Evolutionary conservation across 1,139 yeast genomes (phyloP).

Genomic region (Scheffersomyces segobiensis): DNA sequence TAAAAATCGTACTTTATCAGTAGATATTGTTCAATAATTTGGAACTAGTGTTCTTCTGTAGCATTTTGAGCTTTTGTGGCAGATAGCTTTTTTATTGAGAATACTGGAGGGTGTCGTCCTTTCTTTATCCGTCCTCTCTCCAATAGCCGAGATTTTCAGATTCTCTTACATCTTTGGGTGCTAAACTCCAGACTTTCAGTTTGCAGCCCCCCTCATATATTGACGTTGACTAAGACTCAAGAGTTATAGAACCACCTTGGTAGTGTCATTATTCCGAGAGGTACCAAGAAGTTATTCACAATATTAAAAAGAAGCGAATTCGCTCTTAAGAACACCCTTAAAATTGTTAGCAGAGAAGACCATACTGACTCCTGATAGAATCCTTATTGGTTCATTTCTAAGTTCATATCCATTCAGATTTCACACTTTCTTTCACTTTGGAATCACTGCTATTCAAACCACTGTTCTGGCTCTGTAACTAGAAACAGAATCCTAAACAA

Average conservation of each 20-base stretch:
- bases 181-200: background rate
- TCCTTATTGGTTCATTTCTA: background rate
- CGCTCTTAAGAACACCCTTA: no score
- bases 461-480: background rate
- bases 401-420: background rate
- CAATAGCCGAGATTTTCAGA: background rate
- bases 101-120: background rate
- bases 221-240: background rate
- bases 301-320: no score
- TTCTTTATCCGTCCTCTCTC: background rate
- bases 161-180: background rate
- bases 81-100: background rate
- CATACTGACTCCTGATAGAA: background rate
- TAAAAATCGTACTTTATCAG: background rate
- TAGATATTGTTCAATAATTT: background rate
- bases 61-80: background rate
- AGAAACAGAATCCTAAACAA: background rate
- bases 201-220: background rate
- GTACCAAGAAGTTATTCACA: no score
- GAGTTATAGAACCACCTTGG: background rate
- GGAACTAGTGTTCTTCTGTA: background rate
- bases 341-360: no score
- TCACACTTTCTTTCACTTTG: background rate
- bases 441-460: background rate
- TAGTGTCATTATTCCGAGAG: background rate